Percentiles rank a stretch among this genome's conserved stretches.
Evolutionary conservation across 805 yeast species (phyloP).

Genomic region (Candida tammaniensis): DNA sequence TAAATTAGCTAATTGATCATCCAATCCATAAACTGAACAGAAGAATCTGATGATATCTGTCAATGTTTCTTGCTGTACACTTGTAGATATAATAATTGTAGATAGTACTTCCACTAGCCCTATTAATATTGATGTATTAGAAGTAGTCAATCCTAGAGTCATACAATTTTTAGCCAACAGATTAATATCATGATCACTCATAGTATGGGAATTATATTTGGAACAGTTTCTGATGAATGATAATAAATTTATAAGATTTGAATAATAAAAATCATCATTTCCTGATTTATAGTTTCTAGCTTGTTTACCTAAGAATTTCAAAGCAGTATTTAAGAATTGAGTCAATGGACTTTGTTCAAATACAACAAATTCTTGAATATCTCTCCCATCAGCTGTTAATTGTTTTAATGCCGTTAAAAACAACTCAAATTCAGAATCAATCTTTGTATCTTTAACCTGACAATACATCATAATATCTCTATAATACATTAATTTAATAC

Average conservation of each 20-base stretch:
- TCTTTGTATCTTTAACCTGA: slow-evolving; percentile 22
- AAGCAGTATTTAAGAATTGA: slow-evolving; percentile 14
- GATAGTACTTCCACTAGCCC: slow-evolving; percentile 41
- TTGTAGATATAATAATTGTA: slow-evolving; percentile 43
- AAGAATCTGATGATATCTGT: slow-evolving; percentile 40
- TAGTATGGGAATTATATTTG: slow-evolving; percentile 44
- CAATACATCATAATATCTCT: slow-evolving; percentile 52
- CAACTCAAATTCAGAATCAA: slow-evolving; percentile 51
- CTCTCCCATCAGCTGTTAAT: slow-evolving; percentile 53
- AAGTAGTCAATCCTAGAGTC: slow-evolving; percentile 38
- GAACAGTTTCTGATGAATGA: slow-evolving; percentile 43
- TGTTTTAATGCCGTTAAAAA: slow-evolving; percentile 46
- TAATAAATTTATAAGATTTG: slow-evolving; percentile 20
- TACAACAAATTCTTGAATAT: slow-evolving; percentile 49
- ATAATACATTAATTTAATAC: slow-evolving; percentile 54
- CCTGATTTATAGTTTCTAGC: slow-evolving; percentile 7
- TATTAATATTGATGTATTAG: slow-evolving; percentile 32
- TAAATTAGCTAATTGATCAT: slow-evolving; percentile 29
- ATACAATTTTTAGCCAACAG: slow-evolving; percentile 32
- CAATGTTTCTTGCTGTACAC: slow-evolving; percentile 41
- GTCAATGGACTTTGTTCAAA: slow-evolving; percentile 26
- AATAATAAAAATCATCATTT: slow-evolving; percentile 11
- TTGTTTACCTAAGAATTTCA: slow-evolving; percentile 11
- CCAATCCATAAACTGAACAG: slow-evolving; percentile 41
- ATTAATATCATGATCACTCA: slow-evolving; percentile 36